Evolutionary conservation across 257 asterid genomes (phyloP), one percentile per base, ranked within the genome.

Genomic region (Fraxinus excelsior): DNA sequence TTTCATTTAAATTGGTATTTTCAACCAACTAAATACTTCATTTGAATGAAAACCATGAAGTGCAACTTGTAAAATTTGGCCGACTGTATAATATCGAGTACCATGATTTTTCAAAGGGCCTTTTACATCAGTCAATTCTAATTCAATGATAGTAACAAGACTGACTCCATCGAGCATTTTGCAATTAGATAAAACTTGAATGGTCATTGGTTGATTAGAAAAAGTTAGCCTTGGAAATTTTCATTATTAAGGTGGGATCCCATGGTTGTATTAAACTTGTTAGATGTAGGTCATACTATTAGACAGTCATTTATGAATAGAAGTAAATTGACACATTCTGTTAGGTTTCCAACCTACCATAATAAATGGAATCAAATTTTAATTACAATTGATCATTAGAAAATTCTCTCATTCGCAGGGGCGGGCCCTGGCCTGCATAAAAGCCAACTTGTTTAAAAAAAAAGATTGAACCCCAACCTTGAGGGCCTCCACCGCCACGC

Each of bases 221-320:
- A 58, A 78, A 75, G 23, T 78, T 35, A 80, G 76, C 71, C 58
- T 37, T 16, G 53, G 53, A 76, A 69, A 71, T 6, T 53, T 53
- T 53, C 26, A 19, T 53, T 53, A 16, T 53, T 18, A 53, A n/a
- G 26, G 92, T 87, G 95, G 96, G 94, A 81, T 85, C 92, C 92
- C 91, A 87, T 82, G 44, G 75, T 84, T 81, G 89, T 16, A 46
- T 86, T 84, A 83, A 84, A 82, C 85, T 82, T 87, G 90, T 86
- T 85, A 79, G 90, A 84, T 82, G 91, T 73, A 88, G 88, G 96
- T 81, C 95, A 78, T 86, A 81, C 84, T 84, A 90, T 4, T 19
- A 83, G 91, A 88, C 91, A 77, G 76, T 83, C 91, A 92, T 92
- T 92, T 88, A 90, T 89, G 94, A 86, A 78, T 77, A 67, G 86